Percentiles rank a stretch among this genome's conserved stretches.
Conservation (phyloP, 2,329 filamentous ascomycete species). For the Tolypocladium cylindrosporum region DNA sequence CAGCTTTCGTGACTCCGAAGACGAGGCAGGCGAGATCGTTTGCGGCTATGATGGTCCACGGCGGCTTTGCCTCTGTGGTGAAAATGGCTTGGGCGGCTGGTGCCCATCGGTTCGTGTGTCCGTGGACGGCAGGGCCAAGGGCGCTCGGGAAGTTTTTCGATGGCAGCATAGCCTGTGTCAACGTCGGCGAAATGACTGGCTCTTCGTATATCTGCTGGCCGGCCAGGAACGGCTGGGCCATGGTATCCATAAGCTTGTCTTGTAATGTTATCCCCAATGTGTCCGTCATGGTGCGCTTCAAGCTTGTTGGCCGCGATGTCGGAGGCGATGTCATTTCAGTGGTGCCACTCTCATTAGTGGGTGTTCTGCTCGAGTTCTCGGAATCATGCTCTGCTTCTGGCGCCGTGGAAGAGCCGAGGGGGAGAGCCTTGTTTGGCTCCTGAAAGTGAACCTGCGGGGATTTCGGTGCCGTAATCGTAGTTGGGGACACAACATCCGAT, state of each 20-base stretch:
- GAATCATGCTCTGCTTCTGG: constrained; percentile 23
- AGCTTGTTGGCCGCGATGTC: constrained; percentile 48
- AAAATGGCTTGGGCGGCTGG: constrained; percentile 94
- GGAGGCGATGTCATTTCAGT: constrained; percentile 44
- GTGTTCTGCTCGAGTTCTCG: constrained; percentile 40
- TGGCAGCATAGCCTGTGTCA: constrained; percentile 27
- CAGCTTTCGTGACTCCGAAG: constrained; percentile 97
- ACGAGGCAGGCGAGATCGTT: constrained; percentile 94
- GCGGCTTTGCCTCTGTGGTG: constrained; percentile 80
- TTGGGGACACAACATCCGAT: constrained; percentile 24
- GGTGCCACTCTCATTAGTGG: constrained; percentile 46
- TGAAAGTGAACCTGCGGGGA: constrained; percentile 6
- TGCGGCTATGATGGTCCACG: constrained; percentile 92
- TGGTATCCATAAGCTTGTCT: constrained; percentile 72
- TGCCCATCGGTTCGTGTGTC: constrained; percentile 81
- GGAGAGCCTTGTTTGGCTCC: constrained; percentile 3
- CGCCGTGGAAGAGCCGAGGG: constrained; percentile 7
- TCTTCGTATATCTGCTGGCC: constrained; percentile 25
- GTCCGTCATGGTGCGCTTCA: constrained; percentile 87
- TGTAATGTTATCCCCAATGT: constrained; percentile 64
- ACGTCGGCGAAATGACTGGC: constrained; percentile 31
- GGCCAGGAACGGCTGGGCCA: constrained; percentile 70
- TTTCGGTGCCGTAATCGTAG: constrained; percentile 11
- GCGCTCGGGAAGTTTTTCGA: constrained; percentile 33
- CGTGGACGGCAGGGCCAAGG: constrained; percentile 59